Evolutionary conservation across 2,329 filamentous ascomycete species (phyloP), one percentile per base, ranked within the genome.

Genomic region (Triangularia setosa): DNA sequence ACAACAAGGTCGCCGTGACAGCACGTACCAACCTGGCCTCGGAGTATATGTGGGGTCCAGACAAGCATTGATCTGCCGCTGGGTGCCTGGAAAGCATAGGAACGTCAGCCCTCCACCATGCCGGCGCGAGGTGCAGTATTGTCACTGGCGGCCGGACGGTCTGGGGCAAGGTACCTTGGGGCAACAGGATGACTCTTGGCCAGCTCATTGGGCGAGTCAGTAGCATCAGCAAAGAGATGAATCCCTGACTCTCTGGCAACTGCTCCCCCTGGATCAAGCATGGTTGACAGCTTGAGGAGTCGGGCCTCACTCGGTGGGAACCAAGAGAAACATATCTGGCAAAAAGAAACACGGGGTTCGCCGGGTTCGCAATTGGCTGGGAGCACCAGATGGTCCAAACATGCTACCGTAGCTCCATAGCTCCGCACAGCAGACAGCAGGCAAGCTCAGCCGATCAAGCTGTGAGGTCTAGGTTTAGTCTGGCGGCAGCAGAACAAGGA

Each of bases 321-420:
- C 64, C 61, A 23, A 64, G 65, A 67, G 48, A 59, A 60, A 58
- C 18, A 55, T 53, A 18, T 53, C 2, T 5, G 52, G 30, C 5
- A 52, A 60, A 52, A 56, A 63, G 60, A 62, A 61, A 64, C 56
- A 67, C 58, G 64, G 62, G 55, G 60, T 63, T 67, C 59, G 48
- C 57, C 62, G 60, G 60, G 35, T 16, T 24, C 30, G 48, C 62
- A 62, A 70, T 64, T 69, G 69, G 70, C 33, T 64, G 64, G 24
- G 58, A 67, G 58, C 28, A 61, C 28, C 62, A 60, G 30, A 64
- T 35, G 18, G 55, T 48, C 67, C 69, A 69, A 67, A 71, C 69
- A 67, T 64, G 65, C 64, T 59, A 66, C 33, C 58, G 44, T 57
- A 25, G 23, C 25, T 55, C 52, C 25, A 55, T 24, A 27, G 52